Evolutionary conservation across 2,329 filamentous ascomycete species (phyloP).

Genomic region (Fusarium clavum): DNA sequence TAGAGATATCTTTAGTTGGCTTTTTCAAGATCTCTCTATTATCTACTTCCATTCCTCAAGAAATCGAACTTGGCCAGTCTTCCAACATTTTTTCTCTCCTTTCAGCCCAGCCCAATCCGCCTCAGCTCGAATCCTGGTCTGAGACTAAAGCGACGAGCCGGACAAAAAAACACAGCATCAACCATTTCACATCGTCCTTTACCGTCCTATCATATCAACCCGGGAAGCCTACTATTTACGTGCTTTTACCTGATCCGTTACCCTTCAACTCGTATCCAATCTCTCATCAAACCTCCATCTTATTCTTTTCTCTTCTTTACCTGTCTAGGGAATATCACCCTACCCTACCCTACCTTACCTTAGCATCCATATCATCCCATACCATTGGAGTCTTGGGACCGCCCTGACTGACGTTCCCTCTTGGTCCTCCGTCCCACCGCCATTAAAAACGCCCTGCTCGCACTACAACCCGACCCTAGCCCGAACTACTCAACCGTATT

Average conservation of each 20-base stretch:
- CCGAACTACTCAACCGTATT: slow-evolving; percentile 25
- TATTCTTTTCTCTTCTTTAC: slow-evolving; percentile 13
- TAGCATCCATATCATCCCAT: not conserved
- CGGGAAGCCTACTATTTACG: slow-evolving; percentile 26
- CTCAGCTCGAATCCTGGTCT: slow-evolving; percentile 27
- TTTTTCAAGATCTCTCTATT: not conserved
- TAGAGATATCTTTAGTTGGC: not conserved
- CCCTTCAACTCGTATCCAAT: slow-evolving; percentile 46
- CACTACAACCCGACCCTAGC: slow-evolving; percentile 21
- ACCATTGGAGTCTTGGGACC: slow-evolving; percentile 27
- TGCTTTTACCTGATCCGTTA: slow-evolving; percentile 1
- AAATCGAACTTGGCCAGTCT: not conserved
- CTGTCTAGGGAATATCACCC: slow-evolving; percentile 6
- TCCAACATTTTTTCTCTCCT: slow-evolving; percentile 8
- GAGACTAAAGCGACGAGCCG: slow-evolving; percentile 5
- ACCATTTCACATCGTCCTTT: slow-evolving; percentile 14
- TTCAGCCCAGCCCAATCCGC: slow-evolving; percentile 23
- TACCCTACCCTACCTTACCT: not conserved
- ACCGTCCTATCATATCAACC: slow-evolving; percentile 18
- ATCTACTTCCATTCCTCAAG: not conserved
- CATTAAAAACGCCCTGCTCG: slow-evolving; percentile 36
- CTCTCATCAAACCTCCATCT: slow-evolving; percentile 16
- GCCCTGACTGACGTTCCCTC: slow-evolving; percentile 13
- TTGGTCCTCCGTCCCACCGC: slow-evolving; percentile 45
- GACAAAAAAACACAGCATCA: slow-evolving; percentile 30